Evolutionary conservation across 805 yeast species (phyloP), one percentile per base, ranked within the genome.

Genomic region (Candida arabinofermentans): DNA sequence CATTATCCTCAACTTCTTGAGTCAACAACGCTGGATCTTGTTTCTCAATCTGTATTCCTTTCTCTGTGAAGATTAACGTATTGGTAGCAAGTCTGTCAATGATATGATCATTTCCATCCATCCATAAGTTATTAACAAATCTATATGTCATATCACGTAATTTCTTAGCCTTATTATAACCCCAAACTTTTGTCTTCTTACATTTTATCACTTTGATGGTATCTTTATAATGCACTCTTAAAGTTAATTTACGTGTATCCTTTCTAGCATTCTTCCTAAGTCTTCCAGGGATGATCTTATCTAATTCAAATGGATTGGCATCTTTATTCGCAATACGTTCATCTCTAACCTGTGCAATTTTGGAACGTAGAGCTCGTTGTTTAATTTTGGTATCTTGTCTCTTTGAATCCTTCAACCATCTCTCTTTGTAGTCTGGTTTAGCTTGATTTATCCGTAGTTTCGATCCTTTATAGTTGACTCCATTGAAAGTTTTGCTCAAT

Each of bases 171-270:
- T 85, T 86, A 50, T 85, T 89, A 46, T 78, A 73, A 3, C 98
- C 98, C 99, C 99, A 91, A 31, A 93, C 71, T 58, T 89, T 89
- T 24, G 82, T 78, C 64, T 89, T 88, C 52, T 73, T 74, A 50
- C 82, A 69, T 51, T 76, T 77, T 42, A 84, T 63, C 5, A 69
- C 68, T 60, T 76, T 80, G 40, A 77, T 63, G 35, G 64, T 74
- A 6, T 82, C 87, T 53, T 74, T 78, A 44, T 75, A 71, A 46
- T 67, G 70, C 3, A 83, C 72, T 51, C 97, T 72, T 48, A 86
- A 69, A 0, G 95, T 81, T 48, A 81, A 75, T 39, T 71, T 67
- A 41, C 73, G 72, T 29, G 73, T 47, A 44, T 70, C 72, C 21
- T 76, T 70, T 44, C 96, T 71, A 2, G 71, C 67, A 0, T 76